phyloP scores from a whole-genome alignment of 768 basidiomycete genomes.

The Dendrothele bispora region DNA sequence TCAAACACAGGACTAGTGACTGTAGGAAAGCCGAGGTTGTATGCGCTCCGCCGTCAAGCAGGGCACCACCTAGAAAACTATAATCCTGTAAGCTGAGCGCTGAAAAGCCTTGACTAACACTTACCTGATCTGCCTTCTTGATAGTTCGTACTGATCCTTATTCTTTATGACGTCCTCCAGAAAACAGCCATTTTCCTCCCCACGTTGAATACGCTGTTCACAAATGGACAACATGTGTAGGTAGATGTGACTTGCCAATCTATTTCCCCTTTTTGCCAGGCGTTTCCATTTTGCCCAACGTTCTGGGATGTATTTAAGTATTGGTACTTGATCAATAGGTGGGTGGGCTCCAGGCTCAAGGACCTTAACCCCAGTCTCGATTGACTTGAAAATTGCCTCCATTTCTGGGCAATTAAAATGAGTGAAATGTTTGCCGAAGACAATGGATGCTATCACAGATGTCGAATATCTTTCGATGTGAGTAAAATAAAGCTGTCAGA shows the following conservation, averaged over 20 bases:
- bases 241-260: conserved; percentile 26
- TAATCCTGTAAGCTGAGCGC: neutral
- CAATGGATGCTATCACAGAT: conserved; percentile 27
- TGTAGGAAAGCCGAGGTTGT: conserved; percentile 25
- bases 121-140: conserved; percentile 22
- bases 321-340: conserved; percentile 32
- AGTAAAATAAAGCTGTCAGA: conserved; percentile 24
- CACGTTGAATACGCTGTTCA: conserved; percentile 21
- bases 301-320: conserved; percentile 30
- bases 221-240: conserved; percentile 23
- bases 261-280: conserved; percentile 16
- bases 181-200: conserved; percentile 25
- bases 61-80: conserved; percentile 28
- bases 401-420: conserved; percentile 21
- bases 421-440: conserved; percentile 30
- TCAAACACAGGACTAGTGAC: conserved; percentile 18
- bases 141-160: conserved; percentile 20
- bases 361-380: conserved; percentile 22
- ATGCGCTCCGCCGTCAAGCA: conserved; percentile 30
- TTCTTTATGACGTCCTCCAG: conserved; percentile 28
- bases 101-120: conserved; percentile 1
- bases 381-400: conserved; percentile 23
- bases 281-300: conserved; percentile 34
- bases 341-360: conserved; percentile 32
- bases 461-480: conserved; percentile 27